Evolutionary conservation across 106 monocot species (phyloP), one percentile per base, ranked within the genome.

Genomic region (Acorus gramineus): DNA sequence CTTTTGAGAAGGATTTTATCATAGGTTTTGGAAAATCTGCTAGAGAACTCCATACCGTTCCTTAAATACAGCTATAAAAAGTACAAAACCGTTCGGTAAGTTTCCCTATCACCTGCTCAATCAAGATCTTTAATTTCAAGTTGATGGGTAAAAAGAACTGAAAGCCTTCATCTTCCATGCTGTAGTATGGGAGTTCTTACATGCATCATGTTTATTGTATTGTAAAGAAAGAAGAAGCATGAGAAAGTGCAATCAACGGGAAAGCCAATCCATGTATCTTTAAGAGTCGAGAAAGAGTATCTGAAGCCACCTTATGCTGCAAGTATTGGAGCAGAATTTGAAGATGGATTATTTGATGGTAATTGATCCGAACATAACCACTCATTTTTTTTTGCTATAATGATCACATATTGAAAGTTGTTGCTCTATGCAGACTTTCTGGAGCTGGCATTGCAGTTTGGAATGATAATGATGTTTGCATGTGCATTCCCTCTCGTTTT

Each of bases 311-410:
- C 89, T 63, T 93, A 93, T 59, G 54, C 78, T 69, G 93, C 93
- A 62, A 82, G 85, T 48, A 79, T 93, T 62, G 93, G 93, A 54
- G 78, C 67, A 46, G 76, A 89, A 54, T 77, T 93, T 70, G 93
- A 93, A 79, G 93, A 89, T 77, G 93, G 93, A 49, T 77, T 93
- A 62, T 93, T 93, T 79, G 85, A 89, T 69, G 93, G 93, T 93
- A 80, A 4, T 51, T 5, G 43, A 57, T 3, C 28, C 28, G 28
- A 28, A 28, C 28, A 28, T 28, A 28, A 28, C 28, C 28, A 28
- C 28, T 28, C 28, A 28, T 28, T 28, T 28, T 28, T 28, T 28
- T 28, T 28, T 28, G 28, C 1, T 28, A 28, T 28, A 28, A 28
- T 28, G 28, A 28, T 28, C 28, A 28, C 28, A 28, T 28, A 28